These are phyloP conservation scores for Sanghuangporus baumii DNA, from an alignment of 1,284 basidiomycete species.

Conservation along the genomic window DNA sequence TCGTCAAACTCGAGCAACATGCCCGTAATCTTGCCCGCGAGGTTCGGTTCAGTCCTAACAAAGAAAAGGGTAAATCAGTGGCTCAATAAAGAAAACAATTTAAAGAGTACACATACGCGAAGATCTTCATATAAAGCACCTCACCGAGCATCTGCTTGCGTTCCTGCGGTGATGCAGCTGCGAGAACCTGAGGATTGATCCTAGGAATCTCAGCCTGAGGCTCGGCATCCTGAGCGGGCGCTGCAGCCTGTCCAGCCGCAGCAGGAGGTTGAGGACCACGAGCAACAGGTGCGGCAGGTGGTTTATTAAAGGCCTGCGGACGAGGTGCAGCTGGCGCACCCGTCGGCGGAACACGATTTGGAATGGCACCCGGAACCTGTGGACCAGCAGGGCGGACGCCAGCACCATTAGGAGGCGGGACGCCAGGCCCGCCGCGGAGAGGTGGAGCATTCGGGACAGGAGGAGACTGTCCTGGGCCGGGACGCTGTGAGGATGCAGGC, in stretches of 20 bases:
- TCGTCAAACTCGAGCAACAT: conserved; percentile 99
- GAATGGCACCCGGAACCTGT: conserved; percentile 34
- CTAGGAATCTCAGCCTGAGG: conserved; percentile 37
- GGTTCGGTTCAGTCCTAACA: conserved; percentile 66
- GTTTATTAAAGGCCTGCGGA: conserved; percentile 27
- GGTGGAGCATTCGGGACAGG: conserved; percentile 19
- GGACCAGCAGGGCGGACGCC: conserved; percentile 43
- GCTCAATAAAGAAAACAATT: conserved; percentile 17
- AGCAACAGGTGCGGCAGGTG: conserved; percentile 1
- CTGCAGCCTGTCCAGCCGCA: conserved; percentile 29
- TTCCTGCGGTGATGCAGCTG: conserved; percentile 75
- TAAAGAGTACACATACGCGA: conserved; percentile 46
- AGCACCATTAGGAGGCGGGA: conserved; percentile 52
- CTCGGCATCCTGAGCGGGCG: conserved; percentile 31
- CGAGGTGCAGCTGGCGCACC: conserved; percentile 25
- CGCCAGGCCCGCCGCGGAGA: conserved; percentile 33
- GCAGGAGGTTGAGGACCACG: conserved; percentile 32
- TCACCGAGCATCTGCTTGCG: conserved; percentile 98
- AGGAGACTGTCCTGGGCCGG: conserved; percentile 25
- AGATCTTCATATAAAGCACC: conserved; percentile 87
- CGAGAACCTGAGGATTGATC: conserved; percentile 56
- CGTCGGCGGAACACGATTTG: conserved; percentile 23
- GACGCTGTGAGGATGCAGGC: conserved; percentile 18
- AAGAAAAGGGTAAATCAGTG: conserved; percentile 13
- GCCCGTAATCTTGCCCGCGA: conserved; percentile 96